Base-by-base conservation (phyloP, 768 basidiomycete species). In the Exidia glandulosa region DNA sequence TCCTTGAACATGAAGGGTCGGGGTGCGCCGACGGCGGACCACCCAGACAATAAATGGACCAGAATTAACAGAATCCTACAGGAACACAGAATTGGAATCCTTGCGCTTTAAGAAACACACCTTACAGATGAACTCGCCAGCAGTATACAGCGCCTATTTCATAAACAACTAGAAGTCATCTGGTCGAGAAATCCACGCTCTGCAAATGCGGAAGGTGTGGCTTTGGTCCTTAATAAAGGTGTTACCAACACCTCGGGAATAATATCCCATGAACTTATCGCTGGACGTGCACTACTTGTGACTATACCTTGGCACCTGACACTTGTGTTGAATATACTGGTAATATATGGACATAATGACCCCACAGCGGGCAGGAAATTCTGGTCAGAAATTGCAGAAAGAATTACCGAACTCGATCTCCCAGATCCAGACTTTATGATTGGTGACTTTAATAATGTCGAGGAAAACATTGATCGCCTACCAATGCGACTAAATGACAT, bases 71-170 rank as follows among this genome's bases (percentile, higher is more conserved):
- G 45, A 13, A 32, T 62, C 0, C 32, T 70, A 3, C 29, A 56
- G 9, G 59, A 67, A 3, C 2, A 68, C 0, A 47, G 61, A 9
- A 62, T 70, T 0, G 62, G 56, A 2, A 52, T 69, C 9, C 57
- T 70, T 9, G 63, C 61, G 0, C 16, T 70, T 0, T 66, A 68
- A 32, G 69, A 70, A 36, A 66, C 67, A 2, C 69, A 70, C 60
- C 48, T 69, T 0, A 58, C 56, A 25, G 29, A 63, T 14, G 23
- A 36, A 32, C 59, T 37, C 31, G 19, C 54, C 1, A 16, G 30
- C 30, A 34, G 29, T 5, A 32, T 62, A n/a, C 14, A 37, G 14
- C 54, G 30, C 2, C 37, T 58, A 0, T 67, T 61, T 32, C 2
- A 60, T 2, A 16, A 57, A 6, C 33, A 58, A 29, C 25, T 67